phyloP scores from a whole-genome alignment of 768 basidiomycete species.

The Boletellus ananiceps region DNA sequence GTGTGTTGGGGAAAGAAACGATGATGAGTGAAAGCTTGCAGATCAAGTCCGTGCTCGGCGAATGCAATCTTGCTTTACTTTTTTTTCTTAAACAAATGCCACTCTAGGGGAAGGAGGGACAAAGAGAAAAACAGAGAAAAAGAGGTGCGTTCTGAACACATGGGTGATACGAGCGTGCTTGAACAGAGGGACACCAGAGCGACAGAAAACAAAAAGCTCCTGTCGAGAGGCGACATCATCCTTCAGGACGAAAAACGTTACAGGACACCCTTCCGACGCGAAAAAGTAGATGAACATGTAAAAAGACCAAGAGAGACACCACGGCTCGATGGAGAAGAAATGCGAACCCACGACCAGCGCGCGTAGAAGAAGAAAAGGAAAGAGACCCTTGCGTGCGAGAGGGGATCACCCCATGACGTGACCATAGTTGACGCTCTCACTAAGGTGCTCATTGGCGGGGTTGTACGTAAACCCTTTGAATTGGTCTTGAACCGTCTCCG shows the following conservation, averaged over 20 bases:
- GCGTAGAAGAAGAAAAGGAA: neutral
- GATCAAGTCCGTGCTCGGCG: constrained; percentile 18
- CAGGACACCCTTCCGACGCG: neutral
- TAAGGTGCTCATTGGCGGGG: constrained; percentile 77
- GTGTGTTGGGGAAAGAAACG: neutral
- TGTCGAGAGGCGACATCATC: neutral
- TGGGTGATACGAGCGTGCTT: constrained; percentile 8
- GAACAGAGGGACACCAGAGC: neutral
- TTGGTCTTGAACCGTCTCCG: constrained; percentile 95
- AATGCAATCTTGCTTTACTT: neutral
- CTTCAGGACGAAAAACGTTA: neutral
- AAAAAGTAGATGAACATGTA: neutral
- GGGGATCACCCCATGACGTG: constrained; percentile 30
- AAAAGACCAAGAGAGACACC: constrained; percentile 7
- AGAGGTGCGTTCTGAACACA: neutral
- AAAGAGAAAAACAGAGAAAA: neutral
- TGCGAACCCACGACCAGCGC: constrained; percentile 22
- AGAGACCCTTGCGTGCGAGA: neutral
- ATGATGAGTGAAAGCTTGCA: neutral
- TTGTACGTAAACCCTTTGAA: constrained; percentile 91
- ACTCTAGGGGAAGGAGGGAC: neutral
- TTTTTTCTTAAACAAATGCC: neutral
- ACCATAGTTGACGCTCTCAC: constrained; percentile 73
- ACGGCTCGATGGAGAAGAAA: neutral
- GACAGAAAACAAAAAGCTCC: neutral